Conservation (phyloP, 306 rosid species). For the Alnus rubra region DNA sequence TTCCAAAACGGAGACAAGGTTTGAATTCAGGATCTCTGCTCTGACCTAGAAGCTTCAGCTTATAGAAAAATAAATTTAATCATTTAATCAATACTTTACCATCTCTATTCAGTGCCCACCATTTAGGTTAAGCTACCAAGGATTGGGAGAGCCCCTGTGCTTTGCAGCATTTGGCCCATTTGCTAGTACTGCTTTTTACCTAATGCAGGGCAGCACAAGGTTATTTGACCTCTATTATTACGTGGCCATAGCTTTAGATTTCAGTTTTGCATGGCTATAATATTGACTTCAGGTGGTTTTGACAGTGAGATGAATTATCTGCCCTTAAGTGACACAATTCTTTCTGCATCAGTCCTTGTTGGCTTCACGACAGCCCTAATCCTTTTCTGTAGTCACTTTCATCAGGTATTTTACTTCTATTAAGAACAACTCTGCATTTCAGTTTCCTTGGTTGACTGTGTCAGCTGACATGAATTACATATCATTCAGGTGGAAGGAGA, state of each 20-base stretch:
- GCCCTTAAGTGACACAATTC: conserved; percentile 55
- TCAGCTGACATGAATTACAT: conserved; percentile 24
- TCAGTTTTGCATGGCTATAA: conserved; percentile 27
- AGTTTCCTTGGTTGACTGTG: conserved; percentile 19
- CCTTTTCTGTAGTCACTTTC: conserved; percentile 93
- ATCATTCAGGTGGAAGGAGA: conserved; percentile 71
- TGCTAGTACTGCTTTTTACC: conserved; percentile 81
- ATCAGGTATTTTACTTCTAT: conserved; percentile 55
- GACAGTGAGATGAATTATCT: conserved; percentile 50
- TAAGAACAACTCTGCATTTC: conserved; percentile 3
- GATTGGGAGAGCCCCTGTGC: conserved; percentile 93
- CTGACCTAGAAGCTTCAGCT: too few species aligned
- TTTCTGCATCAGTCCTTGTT: conserved; percentile 77
- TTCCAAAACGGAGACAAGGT: too few species aligned
- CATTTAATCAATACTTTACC: too few species aligned
- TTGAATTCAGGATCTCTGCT: too few species aligned
- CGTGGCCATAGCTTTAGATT: not conserved
- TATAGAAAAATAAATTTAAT: too few species aligned
- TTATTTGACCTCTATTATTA: conserved; percentile 29
- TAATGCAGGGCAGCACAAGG: conserved; percentile 76
- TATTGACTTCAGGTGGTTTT: conserved; percentile 34
- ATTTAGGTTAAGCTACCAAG: conserved; percentile 86
- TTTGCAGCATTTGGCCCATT: conserved; percentile 93
- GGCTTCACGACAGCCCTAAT: conserved; percentile 83
- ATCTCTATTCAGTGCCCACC: conserved; percentile 77